Evolutionary conservation across 2,329 filamentous ascomycete species (phyloP), one percentile per base, ranked within the genome.

Genomic region (Daldinia sp.): DNA sequence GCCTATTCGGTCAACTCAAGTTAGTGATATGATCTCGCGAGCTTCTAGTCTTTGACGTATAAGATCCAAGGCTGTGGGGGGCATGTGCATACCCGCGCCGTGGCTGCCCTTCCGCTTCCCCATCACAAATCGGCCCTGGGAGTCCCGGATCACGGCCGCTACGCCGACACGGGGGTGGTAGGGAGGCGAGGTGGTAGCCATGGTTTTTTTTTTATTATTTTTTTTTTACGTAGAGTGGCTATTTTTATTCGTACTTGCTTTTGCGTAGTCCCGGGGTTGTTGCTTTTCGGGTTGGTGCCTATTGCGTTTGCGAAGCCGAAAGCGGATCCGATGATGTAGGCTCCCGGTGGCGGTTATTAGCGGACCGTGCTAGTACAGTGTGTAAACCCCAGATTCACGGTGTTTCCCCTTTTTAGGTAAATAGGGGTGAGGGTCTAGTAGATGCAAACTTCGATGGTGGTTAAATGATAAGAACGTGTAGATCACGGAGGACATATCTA

Each of bases 81-180:
- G 17, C 9, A n/a, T 21, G 8, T 23, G 73, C 75, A 59, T 69
- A 83, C 84, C 82, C 29, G 76, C 73, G 6, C 84, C 84, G 39
- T 84, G 83, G 53, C 79, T 81, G 1, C 81, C 80, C 55, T 77
- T 77, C 10, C 85, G 79, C 58, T 78, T 79, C 3, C 84, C 82
- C 2, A 83, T 67, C 4, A 86, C 67, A 30, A 86, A 64, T 47
- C 77, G 74, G n/a, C 80, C 81, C 5, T 80, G 59, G 13, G 66
- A 66, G 60, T 81, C 77, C 58, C 72, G 73, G 52, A 87, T 74
- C 23, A 87, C 70, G 29, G 78, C 80, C 0, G 81, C 79, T 4
- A 86, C 77, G 41, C 84, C 84, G 11, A 85, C 80, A 8, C 82
- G 79, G 0, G 79, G 79, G 19, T 74, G 68, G 51, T 55, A 61